Evolutionary conservation across 2,329 filamentous ascomycete genomes (phyloP).

Genomic region (Venturiaceae sp.): DNA sequence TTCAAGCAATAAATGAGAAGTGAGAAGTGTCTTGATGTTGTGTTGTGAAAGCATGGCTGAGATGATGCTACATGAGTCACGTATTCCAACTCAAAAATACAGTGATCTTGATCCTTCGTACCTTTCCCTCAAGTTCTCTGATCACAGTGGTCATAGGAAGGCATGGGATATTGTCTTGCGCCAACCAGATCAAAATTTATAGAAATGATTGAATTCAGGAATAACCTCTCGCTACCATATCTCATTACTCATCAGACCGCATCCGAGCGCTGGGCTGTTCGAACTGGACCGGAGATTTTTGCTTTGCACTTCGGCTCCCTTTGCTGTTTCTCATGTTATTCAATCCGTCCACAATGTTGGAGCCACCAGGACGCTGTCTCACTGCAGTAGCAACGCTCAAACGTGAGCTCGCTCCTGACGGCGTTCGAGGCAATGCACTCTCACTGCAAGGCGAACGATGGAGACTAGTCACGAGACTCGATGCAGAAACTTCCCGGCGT

Average conservation of each 20-base stretch:
- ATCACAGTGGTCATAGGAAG: no score
- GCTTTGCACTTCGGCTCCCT: neutral
- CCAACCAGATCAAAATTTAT: neutral
- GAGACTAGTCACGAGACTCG: constrained; percentile 2
- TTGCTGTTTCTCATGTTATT: neutral
- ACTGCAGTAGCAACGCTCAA: neutral
- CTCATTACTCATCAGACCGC: neutral
- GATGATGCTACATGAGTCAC: no score
- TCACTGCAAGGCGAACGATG: constrained; percentile 1
- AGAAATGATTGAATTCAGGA: neutral
- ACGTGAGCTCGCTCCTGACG: neutral
- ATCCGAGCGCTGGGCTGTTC: neutral
- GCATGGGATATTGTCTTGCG: no score
- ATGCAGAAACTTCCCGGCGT: constrained; percentile 1
- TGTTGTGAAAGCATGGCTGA: no score
- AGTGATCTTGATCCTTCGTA: no score
- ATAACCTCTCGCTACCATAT: neutral
- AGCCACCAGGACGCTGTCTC: neutral
- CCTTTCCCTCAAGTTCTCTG: no score
- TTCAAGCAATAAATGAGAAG: no score
- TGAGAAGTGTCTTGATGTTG: no score
- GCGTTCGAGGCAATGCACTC: neutral
- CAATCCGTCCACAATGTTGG: neutral
- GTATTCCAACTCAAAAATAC: no score
- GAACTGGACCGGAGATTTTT: neutral